Base-by-base conservation (phyloP, 208 protist genomes). In the Naegleria fowleri region DNA sequence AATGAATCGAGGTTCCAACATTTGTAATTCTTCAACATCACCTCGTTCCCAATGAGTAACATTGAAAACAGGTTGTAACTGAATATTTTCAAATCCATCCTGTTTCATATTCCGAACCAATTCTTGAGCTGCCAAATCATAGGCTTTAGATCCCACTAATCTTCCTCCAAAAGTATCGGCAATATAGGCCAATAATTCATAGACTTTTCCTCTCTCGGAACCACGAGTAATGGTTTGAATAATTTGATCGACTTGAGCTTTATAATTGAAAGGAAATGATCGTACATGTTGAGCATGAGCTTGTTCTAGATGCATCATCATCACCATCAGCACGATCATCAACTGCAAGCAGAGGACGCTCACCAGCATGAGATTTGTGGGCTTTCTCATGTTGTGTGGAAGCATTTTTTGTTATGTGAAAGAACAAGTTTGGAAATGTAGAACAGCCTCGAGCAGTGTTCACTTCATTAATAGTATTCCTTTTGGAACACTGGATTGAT, bases 41-140 rank as follows among this genome's bases (percentile, higher is more conserved):
- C 90, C 90, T 58, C 90, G n/a, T n/a, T 19, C n/a, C 90, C 90
- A 91, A 39, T 85, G 90, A 48, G 67, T 76, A 11, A 91, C 52
- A 25, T 76, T 88, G 15, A 19, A 29, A 22, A 86, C 36, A 39
- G 29, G 16, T 48, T 86, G 15, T 33, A 29, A 19, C 1, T 48
- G 39, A 43, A 86, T 39, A 39, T 86, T 86, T n/a, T 86, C 83
- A 86, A 86, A 86, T n/a, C 83, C 83, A 22, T 86, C 22, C 2
- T 15, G 19, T 67, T 67, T 15, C 55, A 67, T 67, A 29, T 29
- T 15, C 1, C 22, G 11, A 13, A 29, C 55, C 4, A 67, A 67
- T 29, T 67, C 19, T 19, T 67, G 4, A 29, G 19, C 11, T 29
- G 55, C 22, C 55, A 67, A 67, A 67, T 67, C 55, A 19, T 29